Evolutionary conservation across 345 rosid genomes (phyloP).

Genomic region (Turnera subulata): DNA sequence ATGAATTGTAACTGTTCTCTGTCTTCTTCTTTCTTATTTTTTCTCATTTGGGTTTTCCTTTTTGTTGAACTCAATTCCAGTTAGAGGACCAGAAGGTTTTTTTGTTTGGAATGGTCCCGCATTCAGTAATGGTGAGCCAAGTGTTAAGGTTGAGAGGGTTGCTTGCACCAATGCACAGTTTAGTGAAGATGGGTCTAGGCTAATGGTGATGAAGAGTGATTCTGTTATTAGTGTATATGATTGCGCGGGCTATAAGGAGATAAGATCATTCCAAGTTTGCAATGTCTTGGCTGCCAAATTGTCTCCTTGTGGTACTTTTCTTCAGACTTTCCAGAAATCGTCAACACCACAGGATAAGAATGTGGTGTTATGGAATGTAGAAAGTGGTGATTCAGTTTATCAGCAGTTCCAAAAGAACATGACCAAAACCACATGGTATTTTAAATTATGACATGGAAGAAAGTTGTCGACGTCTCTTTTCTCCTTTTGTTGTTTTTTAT

Average conservation of each 20-base stretch:
- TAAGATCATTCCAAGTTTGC: constrained; percentile 52
- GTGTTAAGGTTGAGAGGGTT: constrained; percentile 51
- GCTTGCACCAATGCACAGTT: constrained; percentile 57
- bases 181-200: constrained; percentile 69
- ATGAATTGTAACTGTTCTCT: background rate
- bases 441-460: background rate
- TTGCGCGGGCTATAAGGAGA: constrained; percentile 49
- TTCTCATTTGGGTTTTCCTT: background rate
- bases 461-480: background rate
- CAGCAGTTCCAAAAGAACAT: constrained; percentile 70
- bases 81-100: constrained; percentile 74
- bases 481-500: background rate
- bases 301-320: constrained; percentile 77
- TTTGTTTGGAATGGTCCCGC: constrained; percentile 89
- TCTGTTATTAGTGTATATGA: constrained; percentile 56
- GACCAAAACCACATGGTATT: constrained; percentile 75
- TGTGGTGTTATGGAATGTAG: constrained; percentile 58
- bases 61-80: constrained; percentile 22
- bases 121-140: constrained; percentile 53
- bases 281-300: constrained; percentile 54
- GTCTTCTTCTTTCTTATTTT: background rate
- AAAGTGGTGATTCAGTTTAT: constrained; percentile 64
- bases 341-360: constrained; percentile 77
- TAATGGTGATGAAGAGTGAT: constrained; percentile 60
- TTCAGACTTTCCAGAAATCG: constrained; percentile 85